Conservation (phyloP, 2,329 filamentous ascomycete genomes). For the Dactylellina sp. region DNA sequence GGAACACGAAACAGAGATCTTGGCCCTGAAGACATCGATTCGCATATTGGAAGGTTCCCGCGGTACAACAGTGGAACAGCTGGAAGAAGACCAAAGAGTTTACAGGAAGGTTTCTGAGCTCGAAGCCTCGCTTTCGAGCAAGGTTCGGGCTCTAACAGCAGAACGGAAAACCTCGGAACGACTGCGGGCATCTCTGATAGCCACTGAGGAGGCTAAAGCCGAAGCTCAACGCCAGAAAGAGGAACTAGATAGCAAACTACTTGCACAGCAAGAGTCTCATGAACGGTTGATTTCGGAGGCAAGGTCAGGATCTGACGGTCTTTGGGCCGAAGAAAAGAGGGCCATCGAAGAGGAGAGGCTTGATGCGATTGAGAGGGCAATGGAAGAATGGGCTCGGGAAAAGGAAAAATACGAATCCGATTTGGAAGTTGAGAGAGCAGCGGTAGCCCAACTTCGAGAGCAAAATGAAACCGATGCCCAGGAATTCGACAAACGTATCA, state of each 20-base stretch:
- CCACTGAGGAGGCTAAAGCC: conserved; percentile 30
- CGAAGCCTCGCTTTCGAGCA: conserved; percentile 42
- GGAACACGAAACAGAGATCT: conserved; percentile 35
- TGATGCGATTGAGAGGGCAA: neutral
- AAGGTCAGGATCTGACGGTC: neutral
- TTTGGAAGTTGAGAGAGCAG: conserved; percentile 17
- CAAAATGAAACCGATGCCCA: conserved; percentile 37
- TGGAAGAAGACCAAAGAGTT: conserved; percentile 50
- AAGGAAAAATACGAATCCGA: conserved; percentile 33
- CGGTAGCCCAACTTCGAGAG: conserved; percentile 23
- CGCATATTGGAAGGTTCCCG: conserved; percentile 45
- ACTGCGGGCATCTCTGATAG: conserved; percentile 26
- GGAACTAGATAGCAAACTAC: conserved; percentile 16
- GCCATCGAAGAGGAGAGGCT: conserved; percentile 19
- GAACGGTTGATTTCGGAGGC: conserved; percentile 25
- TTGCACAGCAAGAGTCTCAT: conserved; percentile 11
- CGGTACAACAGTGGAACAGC: conserved; percentile 50
- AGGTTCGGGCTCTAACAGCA: conserved; percentile 37
- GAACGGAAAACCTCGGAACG: conserved; percentile 51
- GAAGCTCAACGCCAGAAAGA: conserved; percentile 36
- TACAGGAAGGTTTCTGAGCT: conserved; percentile 52
- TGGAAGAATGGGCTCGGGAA: conserved; percentile 2
- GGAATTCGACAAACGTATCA: conserved; percentile 29
- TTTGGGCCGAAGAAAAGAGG: conserved; percentile 9
- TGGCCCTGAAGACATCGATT: conserved; percentile 40